A percentile compares a stretch with the other conserved stretches of the same genome.
These are phyloP conservation scores for Dothiorella sarmentorum DNA, from an alignment of 2,329 filamentous ascomycete species.

Conservation along the genomic window DNA sequence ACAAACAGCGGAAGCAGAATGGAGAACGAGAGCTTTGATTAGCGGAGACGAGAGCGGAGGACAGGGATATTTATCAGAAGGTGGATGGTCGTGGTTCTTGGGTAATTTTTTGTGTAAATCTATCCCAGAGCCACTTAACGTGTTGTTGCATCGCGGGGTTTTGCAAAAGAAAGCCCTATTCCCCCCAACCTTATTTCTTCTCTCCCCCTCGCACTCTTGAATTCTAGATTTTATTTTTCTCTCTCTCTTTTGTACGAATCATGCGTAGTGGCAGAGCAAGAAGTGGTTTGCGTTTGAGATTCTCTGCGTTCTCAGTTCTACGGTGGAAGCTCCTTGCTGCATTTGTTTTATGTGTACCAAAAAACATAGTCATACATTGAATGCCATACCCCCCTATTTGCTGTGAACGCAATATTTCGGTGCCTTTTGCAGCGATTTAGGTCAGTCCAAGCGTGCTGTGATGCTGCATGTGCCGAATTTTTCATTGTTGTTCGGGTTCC, in stretches of 20 bases:
- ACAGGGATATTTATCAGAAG: background rate
- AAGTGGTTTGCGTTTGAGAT: background rate
- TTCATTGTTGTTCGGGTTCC: no score
- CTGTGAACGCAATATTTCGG: no score
- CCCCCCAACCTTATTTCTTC: conserved; percentile 5
- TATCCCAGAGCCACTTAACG: conserved; percentile 10
- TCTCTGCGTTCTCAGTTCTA: background rate
- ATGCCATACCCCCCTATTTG: background rate
- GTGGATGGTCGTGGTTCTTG: conserved; percentile 1
- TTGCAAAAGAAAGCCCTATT: background rate
- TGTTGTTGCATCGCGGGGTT: conserved; percentile 1
- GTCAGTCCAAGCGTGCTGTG: no score
- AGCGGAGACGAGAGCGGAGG: background rate
- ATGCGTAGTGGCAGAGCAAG: background rate
- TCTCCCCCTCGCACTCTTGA: background rate
- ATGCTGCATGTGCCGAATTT: no score
- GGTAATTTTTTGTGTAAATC: conserved; percentile 16
- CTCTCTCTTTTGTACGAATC: background rate
- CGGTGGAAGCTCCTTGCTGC: conserved; percentile 3
- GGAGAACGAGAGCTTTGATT: background rate
- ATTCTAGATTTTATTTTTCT: conserved; percentile 5
- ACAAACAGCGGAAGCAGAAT: background rate
- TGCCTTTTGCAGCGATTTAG: no score
- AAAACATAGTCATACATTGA: conserved; percentile 2
- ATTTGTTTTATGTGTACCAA: background rate